Evolutionary conservation across 345 rosid species (phyloP).

Genomic region (Murraya paniculata): DNA sequence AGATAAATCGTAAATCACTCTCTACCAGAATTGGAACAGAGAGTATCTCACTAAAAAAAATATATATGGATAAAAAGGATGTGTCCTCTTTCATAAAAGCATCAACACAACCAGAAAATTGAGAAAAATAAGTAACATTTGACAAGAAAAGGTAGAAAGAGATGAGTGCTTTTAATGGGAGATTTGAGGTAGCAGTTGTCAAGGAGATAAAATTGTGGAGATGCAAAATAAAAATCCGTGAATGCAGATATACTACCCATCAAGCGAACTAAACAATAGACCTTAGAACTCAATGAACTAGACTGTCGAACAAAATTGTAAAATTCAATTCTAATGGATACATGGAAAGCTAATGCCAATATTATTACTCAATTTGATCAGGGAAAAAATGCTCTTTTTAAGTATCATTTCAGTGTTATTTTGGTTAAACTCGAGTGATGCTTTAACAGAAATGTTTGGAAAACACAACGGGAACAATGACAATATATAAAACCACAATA

Average conservation of each 20-base stretch:
- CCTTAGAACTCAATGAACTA: neutral
- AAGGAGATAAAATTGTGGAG: neutral
- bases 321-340: neutral
- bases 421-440: neutral
- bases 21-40: neutral
- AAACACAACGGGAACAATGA: neutral
- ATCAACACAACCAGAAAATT: neutral
- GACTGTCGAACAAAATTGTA: neutral
- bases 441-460: neutral
- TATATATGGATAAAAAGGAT: neutral
- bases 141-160: neutral
- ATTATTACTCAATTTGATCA: neutral
- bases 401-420: neutral
- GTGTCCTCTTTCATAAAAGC: neutral
- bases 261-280: neutral
- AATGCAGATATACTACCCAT: neutral
- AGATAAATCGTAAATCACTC: neutral
- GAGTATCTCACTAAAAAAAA: neutral
- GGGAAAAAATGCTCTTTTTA: neutral
- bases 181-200: neutral
- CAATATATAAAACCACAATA: neutral
- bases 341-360: neutral
- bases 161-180: neutral
- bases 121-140: neutral
- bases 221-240: neutral